Percentiles rank a stretch among this genome's conserved stretches.
Conservation (phyloP, 1,284 basidiomycete species). For the Leccinum fuscescens region DNA sequence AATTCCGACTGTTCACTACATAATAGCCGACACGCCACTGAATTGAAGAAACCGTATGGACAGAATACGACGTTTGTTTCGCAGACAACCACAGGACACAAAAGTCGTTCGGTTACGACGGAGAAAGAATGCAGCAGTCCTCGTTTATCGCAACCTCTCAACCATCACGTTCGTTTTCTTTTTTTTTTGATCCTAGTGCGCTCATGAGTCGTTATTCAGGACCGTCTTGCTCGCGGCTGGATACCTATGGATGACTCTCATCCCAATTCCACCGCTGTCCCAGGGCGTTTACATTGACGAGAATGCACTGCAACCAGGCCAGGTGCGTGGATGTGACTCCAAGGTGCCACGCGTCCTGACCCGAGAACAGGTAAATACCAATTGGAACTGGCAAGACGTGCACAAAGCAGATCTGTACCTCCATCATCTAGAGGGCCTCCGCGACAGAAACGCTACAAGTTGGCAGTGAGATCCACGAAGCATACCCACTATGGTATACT, state of each 20-base stretch:
- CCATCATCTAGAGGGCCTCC: slow-evolving; percentile 61
- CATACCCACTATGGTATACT: background rate
- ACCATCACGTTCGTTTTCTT: slow-evolving; percentile 32
- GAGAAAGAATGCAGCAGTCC: slow-evolving; percentile 22
- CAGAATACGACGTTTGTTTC: slow-evolving; percentile 22
- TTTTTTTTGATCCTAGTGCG: background rate
- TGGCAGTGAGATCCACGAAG: slow-evolving; percentile 55
- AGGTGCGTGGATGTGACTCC: slow-evolving; percentile 46
- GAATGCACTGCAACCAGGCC: slow-evolving; percentile 88
- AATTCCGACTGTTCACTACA: slow-evolving; percentile 23
- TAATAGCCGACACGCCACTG: background rate
- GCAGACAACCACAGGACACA: slow-evolving; percentile 13
- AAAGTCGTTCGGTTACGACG: slow-evolving; percentile 26
- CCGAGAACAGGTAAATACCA: slow-evolving; percentile 71
- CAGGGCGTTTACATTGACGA: slow-evolving; percentile 84
- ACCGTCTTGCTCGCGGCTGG: slow-evolving; percentile 58
- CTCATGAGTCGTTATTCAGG: slow-evolving; percentile 35
- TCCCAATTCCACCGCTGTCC: slow-evolving; percentile 67
- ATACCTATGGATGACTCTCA: slow-evolving; percentile 70
- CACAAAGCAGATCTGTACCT: slow-evolving; percentile 79
- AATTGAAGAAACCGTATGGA: slow-evolving; percentile 13
- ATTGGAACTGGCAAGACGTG: slow-evolving; percentile 89
- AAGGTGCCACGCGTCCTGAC: background rate
- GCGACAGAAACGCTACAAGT: slow-evolving; percentile 62
- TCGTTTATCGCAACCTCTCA: slow-evolving; percentile 25